A percentile compares a stretch with the other conserved stretches of the same genome.
Evolutionary conservation across 2,329 filamentous ascomycete genomes (phyloP).

Genomic region (Neoarthrinium moseri): DNA sequence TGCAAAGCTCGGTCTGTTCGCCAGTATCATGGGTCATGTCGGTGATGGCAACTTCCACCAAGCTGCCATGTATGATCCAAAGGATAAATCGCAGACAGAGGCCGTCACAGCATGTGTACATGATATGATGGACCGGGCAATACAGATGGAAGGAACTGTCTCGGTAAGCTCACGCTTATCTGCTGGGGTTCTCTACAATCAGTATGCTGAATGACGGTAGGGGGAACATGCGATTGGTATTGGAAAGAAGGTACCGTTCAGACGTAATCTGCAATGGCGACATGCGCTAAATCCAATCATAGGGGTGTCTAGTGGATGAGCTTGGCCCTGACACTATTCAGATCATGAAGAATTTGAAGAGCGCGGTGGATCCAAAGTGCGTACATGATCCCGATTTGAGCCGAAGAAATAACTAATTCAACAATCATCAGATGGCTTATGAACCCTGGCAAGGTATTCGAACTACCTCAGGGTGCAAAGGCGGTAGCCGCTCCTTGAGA

Average conservation of each 20-base stretch:
- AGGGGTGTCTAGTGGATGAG: slow-evolving; percentile 9
- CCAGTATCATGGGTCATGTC: slow-evolving; percentile 63
- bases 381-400: neutral
- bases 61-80: slow-evolving; percentile 40
- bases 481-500: too few species aligned
- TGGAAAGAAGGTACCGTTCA: slow-evolving; percentile 48
- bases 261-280: too few species aligned
- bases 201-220: too few species aligned
- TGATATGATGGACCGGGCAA: slow-evolving; percentile 63
- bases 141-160: slow-evolving; percentile 67
- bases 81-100: slow-evolving; percentile 43
- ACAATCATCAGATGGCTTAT: slow-evolving; percentile 5
- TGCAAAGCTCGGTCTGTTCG: slow-evolving; percentile 52
- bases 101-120: slow-evolving; percentile 52
- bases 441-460: slow-evolving; percentile 10
- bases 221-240: slow-evolving; percentile 64
- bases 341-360: slow-evolving; percentile 7
- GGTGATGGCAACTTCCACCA: slow-evolving; percentile 68
- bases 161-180: too few species aligned
- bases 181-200: too few species aligned
- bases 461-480: too few species aligned
- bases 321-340: slow-evolving; percentile 5
- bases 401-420: neutral
- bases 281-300: neutral
- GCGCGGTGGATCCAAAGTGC: slow-evolving; percentile 5